Evolutionary conservation across 495 filamentous ascomycete genomes (phyloP), one percentile per base, ranked within the genome.

Genomic region (Penicillium waksmanii): DNA sequence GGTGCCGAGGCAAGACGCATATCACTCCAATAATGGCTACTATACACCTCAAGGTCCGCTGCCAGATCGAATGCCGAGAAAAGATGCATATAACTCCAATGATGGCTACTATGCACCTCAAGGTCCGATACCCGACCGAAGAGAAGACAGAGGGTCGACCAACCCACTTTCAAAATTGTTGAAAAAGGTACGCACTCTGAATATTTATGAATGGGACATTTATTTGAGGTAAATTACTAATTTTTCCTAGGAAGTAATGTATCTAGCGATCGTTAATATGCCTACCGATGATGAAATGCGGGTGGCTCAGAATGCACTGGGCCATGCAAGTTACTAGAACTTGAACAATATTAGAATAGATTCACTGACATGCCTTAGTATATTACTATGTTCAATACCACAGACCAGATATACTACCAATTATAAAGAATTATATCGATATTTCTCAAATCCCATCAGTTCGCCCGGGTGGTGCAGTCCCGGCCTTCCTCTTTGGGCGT

Each of bases 241-340:
- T 17, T 21, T 25, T 23, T 9, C 2, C 21, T 42, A 83, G 74
- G 70, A 78, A 68, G 77, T 83, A 1, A 51, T 82, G 19, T 84
- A 83, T 66, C 56, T 84, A 46, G 77, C 80, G 67, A 73, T 84
- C 60, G 78, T 82, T 12, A 82, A 84, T 61, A 68, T 82, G 64
- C 82, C 82, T 7, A 70, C 73, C 2, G 70, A 78, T 15, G 76
- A 75, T 25, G 77, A 83, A 57, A 65, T 82, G 62, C 63, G 56
- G 17, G 59, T 61, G 23, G 73, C 70, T 19, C 42, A 44, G n/a
- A 44, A 44, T 44, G 42, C 42, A 9, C n/a, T 44, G 17, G 15
- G 42, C 19, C 42, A 44, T 18, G 42, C 42, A 10, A 9, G 5
- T 6, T 44, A 44, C 17, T 18, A 38, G 36, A 13, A 38, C 15